Percentiles rank a stretch among this genome's conserved stretches.
These are phyloP conservation scores for Geotrichum europaeum DNA, from an alignment of 1,139 yeast genomes.

Conservation along the genomic window DNA sequence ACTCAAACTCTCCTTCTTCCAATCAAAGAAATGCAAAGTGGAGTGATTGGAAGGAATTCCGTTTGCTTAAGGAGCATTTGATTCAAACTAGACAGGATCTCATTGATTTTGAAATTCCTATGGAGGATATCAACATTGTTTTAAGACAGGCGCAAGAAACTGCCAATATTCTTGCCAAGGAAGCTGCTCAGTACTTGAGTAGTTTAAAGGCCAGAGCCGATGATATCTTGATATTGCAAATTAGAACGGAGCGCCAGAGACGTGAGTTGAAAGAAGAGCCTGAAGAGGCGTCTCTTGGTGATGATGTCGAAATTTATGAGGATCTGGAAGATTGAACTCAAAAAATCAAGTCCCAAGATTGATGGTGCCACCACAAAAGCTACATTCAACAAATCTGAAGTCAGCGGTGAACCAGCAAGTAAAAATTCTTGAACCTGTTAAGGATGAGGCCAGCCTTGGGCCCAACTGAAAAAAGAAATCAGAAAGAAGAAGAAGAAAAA, in stretches of 20 bases:
- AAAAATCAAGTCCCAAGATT: constrained; percentile 4
- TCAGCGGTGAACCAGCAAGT: neutral
- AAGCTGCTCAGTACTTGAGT: constrained; percentile 64
- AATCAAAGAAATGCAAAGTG: constrained; percentile 44
- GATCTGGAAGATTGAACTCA: constrained; percentile 20
- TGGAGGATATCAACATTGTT: constrained; percentile 47
- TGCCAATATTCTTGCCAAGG: constrained; percentile 54
- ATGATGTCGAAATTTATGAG: constrained; percentile 26
- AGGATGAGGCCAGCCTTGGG: constrained; percentile 13
- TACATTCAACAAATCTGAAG: neutral
- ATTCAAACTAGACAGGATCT: constrained; percentile 53
- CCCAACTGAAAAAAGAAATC: constrained; percentile 10
- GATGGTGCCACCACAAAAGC: constrained; percentile 7
- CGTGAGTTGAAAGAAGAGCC: constrained; percentile 15
- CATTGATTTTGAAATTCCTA: constrained; percentile 45
- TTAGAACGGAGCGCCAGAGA: constrained; percentile 16
- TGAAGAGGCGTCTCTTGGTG: constrained; percentile 22
- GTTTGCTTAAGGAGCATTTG: constrained; percentile 50
- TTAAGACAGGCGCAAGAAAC: constrained; percentile 56
- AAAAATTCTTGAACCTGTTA: neutral
- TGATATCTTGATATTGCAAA: constrained; percentile 63
- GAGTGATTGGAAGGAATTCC: constrained; percentile 65
- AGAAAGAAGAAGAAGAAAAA: constrained; percentile 14
- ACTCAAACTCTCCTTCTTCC: constrained; percentile 31
- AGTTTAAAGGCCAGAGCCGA: constrained; percentile 78